Evolutionary conservation across 306 rosid species (phyloP), one percentile per base, ranked within the genome.

Genomic region (Castanea crenata): DNA sequence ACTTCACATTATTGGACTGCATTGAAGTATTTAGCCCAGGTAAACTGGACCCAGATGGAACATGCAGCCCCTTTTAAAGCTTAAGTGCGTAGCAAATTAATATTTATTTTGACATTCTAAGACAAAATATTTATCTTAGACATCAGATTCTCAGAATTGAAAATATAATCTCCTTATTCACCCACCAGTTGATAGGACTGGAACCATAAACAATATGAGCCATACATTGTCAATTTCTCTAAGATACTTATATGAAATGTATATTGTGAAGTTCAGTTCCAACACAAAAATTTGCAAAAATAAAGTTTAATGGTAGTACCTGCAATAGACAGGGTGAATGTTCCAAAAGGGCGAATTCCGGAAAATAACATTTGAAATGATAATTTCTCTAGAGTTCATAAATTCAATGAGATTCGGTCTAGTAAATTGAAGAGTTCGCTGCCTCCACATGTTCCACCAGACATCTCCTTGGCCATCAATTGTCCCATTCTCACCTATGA

Each of bases 391-490:
- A 19, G 98, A 93, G 78, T 91, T 96, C 56, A 93, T 9, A 82
- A 95, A 93, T 74, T 95, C 98, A 54, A 93, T 72, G 8, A 93
- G 98, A 86, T 69, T 88, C 10, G 98, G 99, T 73, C 99, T 91
- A n/a, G 99, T 93, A 81, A 49, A 95, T 65, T 80, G 74, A 63
- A 95, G 96, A 69, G 98, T 91, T 83, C 90, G 83, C 79, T 86
- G 86, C 86, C 94, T 93, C 99, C 99, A 95, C 98, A 93, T 91
- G 85, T 93, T 91, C 99, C 99, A 95, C 98, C 99, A 95, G 15
- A 85, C 88, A 58, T 81, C 90, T 76, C 99, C 97, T 76, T 91
- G 98, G 80, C 99, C 96, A 74, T 95, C 99, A 68, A 93, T 91
- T 55, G 97, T 95, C 59, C 99, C 99, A 75, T 93, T 93, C 81